Evolutionary conservation across 345 rosid genomes (phyloP).

Genomic region (Rhizophora mangle): DNA sequence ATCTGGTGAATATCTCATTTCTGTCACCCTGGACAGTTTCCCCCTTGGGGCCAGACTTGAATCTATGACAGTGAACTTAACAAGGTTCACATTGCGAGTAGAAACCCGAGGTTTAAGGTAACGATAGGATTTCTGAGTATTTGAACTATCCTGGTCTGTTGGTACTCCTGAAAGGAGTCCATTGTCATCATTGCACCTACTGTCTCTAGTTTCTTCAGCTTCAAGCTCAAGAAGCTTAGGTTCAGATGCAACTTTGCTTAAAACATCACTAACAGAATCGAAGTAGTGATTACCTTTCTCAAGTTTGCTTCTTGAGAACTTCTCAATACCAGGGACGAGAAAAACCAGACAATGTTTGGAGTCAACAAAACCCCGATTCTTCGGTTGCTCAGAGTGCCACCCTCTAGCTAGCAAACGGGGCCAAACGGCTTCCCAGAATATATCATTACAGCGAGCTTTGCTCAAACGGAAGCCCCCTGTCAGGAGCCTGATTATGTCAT

Average conservation of each 20-base stretch:
- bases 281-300: constrained; percentile 66
- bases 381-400: constrained; percentile 74
- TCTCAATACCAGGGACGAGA: constrained; percentile 62
- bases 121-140: constrained; percentile 28
- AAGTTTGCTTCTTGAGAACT: constrained; percentile 62
- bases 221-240: constrained; percentile 63
- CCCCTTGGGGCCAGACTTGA: constrained; percentile 47
- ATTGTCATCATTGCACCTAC: constrained; percentile 29
- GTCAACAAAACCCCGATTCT: constrained; percentile 36
- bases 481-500: constrained; percentile 50
- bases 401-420: constrained; percentile 76
- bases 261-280: constrained; percentile 65
- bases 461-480: constrained; percentile 59
- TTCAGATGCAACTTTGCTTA: constrained; percentile 61
- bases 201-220: constrained; percentile 36
- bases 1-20: constrained; percentile 37
- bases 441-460: constrained; percentile 68
- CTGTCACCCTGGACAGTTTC: constrained; percentile 45
- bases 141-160: constrained; percentile 44
- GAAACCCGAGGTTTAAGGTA: constrained; percentile 67
- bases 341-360: constrained; percentile 55
- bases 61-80: constrained; percentile 63
- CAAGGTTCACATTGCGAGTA: constrained; percentile 24
- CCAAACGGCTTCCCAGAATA: constrained; percentile 88
- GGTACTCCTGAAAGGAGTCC: constrained; percentile 26